Conservation (phyloP, 2,329 filamentous ascomycete genomes). For the Xenoacremonium recifei region DNA sequence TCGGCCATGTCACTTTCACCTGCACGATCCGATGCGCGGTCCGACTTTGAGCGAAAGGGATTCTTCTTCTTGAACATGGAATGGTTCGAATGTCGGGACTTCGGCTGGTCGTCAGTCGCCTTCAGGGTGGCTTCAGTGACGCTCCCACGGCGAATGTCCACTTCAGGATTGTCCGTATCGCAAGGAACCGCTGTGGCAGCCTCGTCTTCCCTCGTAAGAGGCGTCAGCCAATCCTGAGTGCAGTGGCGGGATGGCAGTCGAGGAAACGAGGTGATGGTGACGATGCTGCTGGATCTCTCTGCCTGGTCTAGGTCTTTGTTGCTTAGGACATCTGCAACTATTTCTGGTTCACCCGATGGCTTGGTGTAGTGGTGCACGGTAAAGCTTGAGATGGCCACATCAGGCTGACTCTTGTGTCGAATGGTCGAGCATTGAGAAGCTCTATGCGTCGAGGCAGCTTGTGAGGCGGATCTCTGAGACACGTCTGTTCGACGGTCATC, state of each 20-base stretch:
- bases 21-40: neutral
- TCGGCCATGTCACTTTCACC: conserved; percentile 3
- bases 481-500: too few relatives aligned
- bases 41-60: conserved; percentile 16
- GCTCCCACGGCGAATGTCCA: conserved; percentile 29
- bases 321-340: conserved; percentile 18
- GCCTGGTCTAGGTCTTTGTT: conserved; percentile 14
- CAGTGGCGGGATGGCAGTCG: conserved; percentile 29
- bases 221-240: conserved; percentile 32
- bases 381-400: conserved; percentile 10
- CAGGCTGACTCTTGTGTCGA: conserved; percentile 14
- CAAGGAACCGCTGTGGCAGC: conserved; percentile 3
- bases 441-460: conserved; percentile 13
- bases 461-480: too few relatives aligned
- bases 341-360: conserved; percentile 14
- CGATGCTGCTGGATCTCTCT: conserved; percentile 15
- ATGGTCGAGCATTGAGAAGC: conserved; percentile 8
- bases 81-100: conserved; percentile 11
- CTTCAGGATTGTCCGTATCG: conserved; percentile 26
- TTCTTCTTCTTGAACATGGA: conserved; percentile 21
- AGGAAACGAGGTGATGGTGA: conserved; percentile 35
- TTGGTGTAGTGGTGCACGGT: conserved; percentile 20
- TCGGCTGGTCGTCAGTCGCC: conserved; percentile 10
- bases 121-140: conserved; percentile 4
- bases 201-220: conserved; percentile 18